Evolutionary conservation across 1,139 yeast species (phyloP).

Genomic region (Geotrichum restrictum): DNA sequence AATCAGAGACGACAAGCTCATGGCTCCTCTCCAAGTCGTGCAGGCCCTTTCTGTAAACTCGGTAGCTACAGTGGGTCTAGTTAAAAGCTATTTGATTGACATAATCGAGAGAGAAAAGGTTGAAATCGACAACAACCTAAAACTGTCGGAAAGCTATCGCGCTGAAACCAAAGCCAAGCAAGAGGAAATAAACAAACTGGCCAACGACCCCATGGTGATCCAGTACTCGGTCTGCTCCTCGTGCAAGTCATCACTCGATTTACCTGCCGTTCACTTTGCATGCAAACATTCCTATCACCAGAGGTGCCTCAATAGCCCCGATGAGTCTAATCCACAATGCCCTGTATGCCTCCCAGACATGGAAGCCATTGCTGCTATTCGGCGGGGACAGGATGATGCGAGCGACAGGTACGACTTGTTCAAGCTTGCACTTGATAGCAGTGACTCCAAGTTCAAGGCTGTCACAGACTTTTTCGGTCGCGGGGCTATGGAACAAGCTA

Average conservation of each 20-base stretch:
- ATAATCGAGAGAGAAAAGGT: slow-evolving; percentile 57
- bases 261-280: slow-evolving; percentile 79
- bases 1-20: slow-evolving; percentile 51
- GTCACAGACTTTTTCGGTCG: slow-evolving; percentile 79
- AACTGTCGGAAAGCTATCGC: slow-evolving; percentile 64
- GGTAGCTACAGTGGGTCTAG: slow-evolving; percentile 67
- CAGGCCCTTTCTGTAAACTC: slow-evolving; percentile 62
- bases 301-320: slow-evolving; percentile 54
- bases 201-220: slow-evolving; percentile 55
- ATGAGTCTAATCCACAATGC: slow-evolving; percentile 44
- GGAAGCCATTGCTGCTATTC: slow-evolving; percentile 59
- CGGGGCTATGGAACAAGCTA: slow-evolving; percentile 64
- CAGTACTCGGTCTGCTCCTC: slow-evolving; percentile 69
- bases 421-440: slow-evolving; percentile 53
- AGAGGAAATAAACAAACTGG: slow-evolving; percentile 50
- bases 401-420: slow-evolving; percentile 64
- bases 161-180: slow-evolving; percentile 59
- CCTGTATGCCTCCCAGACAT: slow-evolving; percentile 69
- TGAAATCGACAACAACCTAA: slow-evolving; percentile 66
- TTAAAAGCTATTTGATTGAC: slow-evolving; percentile 65
- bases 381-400: slow-evolving; percentile 57
- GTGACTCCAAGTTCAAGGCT: slow-evolving; percentile 66
- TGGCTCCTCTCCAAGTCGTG: slow-evolving; percentile 74
- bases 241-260: slow-evolving; percentile 66
- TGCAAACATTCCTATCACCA: slow-evolving; percentile 88